These are phyloP conservation scores for Kentomonas sorsogonicus DNA, from an alignment of 208 protist species.

Conservation along the genomic window DNA sequence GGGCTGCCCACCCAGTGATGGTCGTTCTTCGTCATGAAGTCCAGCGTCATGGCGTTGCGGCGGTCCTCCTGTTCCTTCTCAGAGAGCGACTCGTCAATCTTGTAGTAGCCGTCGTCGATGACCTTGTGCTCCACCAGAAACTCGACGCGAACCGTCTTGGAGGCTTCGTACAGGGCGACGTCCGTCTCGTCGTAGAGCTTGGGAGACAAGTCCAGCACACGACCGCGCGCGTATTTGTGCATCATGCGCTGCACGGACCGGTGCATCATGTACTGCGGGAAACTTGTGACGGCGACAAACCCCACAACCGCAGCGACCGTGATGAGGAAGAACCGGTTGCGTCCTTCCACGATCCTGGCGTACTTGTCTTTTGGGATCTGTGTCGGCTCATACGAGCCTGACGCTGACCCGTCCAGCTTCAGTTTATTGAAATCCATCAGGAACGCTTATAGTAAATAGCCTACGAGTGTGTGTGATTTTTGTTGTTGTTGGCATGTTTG, in stretches of 20 bases:
- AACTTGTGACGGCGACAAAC: constrained; percentile 35
- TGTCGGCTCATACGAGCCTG: neutral
- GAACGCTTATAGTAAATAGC: too few relatives aligned
- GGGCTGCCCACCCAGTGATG: constrained; percentile 79
- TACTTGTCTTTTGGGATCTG: constrained; percentile 74
- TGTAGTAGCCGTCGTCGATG: constrained; percentile 64
- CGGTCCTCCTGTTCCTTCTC: constrained; percentile 50
- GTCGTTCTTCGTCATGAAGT: constrained; percentile 80
- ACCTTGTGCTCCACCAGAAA: constrained; percentile 66
- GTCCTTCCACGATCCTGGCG: constrained; percentile 52
- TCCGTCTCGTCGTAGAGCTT: constrained; percentile 70
- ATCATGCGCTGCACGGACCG: constrained; percentile 44
- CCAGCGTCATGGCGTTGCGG: constrained; percentile 72
- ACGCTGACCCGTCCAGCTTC: neutral
- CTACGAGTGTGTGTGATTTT: neutral
- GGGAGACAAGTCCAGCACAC: constrained; percentile 74
- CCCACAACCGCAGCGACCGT: constrained; percentile 29
- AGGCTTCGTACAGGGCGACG: constrained; percentile 73
- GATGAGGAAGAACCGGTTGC: constrained; percentile 61
- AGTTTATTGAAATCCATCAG: too few relatives aligned
- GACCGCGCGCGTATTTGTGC: constrained; percentile 38
- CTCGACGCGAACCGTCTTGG: constrained; percentile 61
- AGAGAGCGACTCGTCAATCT: constrained; percentile 38
- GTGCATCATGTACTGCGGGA: constrained; percentile 57
- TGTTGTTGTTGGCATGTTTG: constrained; percentile 2